Evolutionary conservation across 129 eudicot species (phyloP).

Genomic region (Centella asiatica): DNA sequence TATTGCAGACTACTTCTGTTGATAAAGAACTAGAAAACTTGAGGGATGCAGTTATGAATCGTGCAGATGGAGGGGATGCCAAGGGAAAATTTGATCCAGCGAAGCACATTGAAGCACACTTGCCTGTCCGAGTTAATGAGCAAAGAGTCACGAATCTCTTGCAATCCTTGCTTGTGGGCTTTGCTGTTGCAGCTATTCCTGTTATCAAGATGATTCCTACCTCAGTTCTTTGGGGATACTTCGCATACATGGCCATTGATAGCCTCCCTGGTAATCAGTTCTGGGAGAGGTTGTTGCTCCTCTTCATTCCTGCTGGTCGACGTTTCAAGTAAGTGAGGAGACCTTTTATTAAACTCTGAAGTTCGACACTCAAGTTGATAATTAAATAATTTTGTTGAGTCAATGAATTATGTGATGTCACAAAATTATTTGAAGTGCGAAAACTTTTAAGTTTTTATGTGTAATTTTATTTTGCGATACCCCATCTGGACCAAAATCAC

Average conservation of each 20-base stretch:
- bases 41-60: conserved; percentile 57
- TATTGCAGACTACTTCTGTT: conserved; percentile 25
- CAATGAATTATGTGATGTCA: background rate
- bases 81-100: conserved; percentile 50
- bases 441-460: background rate
- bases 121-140: conserved; percentile 75
- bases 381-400: background rate
- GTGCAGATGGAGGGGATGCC: conserved; percentile 29
- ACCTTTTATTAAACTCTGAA: background rate
- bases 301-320: conserved; percentile 52
- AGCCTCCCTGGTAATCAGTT: conserved; percentile 82
- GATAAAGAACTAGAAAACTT: conserved; percentile 47
- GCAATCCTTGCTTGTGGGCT: conserved; percentile 55
- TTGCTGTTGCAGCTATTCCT: conserved; percentile 50
- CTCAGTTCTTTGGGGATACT: conserved; percentile 72
- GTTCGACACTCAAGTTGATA: background rate
- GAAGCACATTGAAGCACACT: conserved; percentile 54
- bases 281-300: conserved; percentile 62
- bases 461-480: conserved; percentile 1
- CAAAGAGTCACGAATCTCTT: conserved; percentile 64
- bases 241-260: conserved; percentile 72
- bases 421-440: background rate
- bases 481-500: background rate
- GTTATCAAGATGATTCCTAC: conserved; percentile 57
- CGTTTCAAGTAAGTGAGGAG: conserved; percentile 46